These are phyloP conservation scores for Mycena latifolia DNA, from an alignment of 768 basidiomycete species.

Conservation along the genomic window DNA sequence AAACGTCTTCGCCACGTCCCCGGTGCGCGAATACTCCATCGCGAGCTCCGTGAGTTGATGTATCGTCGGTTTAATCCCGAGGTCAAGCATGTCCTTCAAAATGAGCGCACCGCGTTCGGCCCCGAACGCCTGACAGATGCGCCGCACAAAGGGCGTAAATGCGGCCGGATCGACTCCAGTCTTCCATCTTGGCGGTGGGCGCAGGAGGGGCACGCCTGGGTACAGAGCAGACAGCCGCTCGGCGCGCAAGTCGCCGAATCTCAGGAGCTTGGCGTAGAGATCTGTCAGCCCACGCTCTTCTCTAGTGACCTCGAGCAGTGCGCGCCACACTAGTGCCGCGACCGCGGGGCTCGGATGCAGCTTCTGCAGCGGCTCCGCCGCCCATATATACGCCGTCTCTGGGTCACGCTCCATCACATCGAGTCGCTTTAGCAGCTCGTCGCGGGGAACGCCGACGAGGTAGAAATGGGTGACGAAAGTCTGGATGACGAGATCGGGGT, in stretches of 20 bases:
- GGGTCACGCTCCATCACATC: constrained; percentile 14
- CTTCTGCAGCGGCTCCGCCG: constrained; percentile 39
- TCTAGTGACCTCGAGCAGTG: constrained; percentile 45
- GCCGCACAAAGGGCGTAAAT: constrained; percentile 68
- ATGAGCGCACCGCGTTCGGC: constrained; percentile 52
- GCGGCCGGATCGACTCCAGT: constrained; percentile 43
- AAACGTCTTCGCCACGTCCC: constrained; percentile 50
- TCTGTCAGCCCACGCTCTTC: constrained; percentile 40
- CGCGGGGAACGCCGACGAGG: constrained; percentile 63
- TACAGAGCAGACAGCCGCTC: constrained; percentile 16
- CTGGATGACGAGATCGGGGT: constrained; percentile 50
- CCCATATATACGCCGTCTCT: constrained; percentile 22
- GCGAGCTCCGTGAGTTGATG: constrained; percentile 66
- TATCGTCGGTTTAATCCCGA: constrained; percentile 58
- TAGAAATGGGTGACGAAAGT: constrained; percentile 67
- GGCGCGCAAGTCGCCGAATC: constrained; percentile 33
- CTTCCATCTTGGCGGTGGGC: constrained; percentile 46
- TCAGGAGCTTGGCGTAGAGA: constrained; percentile 62
- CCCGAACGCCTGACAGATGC: constrained; percentile 48
- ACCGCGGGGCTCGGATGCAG: constrained; percentile 51
- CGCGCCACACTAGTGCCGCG: constrained; percentile 55
- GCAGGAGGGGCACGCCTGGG: constrained; percentile 37
- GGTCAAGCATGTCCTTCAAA: constrained; percentile 64
- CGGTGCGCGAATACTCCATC: constrained; percentile 56
- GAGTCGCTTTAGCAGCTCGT: constrained; percentile 42